These are phyloP conservation scores for Hanseniaspora singularis DNA, from an alignment of 805 yeast genomes.

Conservation along the genomic window DNA sequence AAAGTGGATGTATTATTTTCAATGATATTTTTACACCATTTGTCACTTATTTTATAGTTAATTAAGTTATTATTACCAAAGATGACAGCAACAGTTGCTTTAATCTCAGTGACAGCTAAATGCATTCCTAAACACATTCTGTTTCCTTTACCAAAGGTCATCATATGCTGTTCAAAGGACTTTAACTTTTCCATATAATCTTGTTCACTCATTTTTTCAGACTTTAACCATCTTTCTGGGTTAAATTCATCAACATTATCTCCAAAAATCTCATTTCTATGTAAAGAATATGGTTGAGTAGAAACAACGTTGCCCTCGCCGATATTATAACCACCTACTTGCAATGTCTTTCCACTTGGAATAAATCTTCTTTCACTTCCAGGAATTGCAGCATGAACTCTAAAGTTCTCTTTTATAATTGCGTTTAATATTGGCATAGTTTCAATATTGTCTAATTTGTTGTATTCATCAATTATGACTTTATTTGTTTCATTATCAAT, in stretches of 20 bases:
- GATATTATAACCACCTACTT: slow-evolving; percentile 24
- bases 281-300: slow-evolving; percentile 56
- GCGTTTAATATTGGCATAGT: slow-evolving; percentile 48
- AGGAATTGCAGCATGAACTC: slow-evolving; percentile 61
- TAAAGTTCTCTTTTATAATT: slow-evolving; percentile 45
- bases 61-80: slow-evolving; percentile 34
- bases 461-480: slow-evolving; percentile 21
- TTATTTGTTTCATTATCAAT: slow-evolving; percentile 28
- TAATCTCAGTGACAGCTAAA: slow-evolving; percentile 55
- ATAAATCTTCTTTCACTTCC: slow-evolving; percentile 58
- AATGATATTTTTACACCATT: slow-evolving; percentile 34
- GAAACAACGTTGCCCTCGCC: slow-evolving; percentile 49
- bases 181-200: slow-evolving; percentile 31
- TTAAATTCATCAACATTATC: slow-evolving; percentile 36
- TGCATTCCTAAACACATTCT: slow-evolving; percentile 68
- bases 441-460: slow-evolving; percentile 38
- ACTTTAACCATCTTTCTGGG: slow-evolving; percentile 54
- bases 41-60: slow-evolving; percentile 30
- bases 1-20: slow-evolving; percentile 19
- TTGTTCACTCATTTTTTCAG: slow-evolving; percentile 28
- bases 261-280: slow-evolving; percentile 40
- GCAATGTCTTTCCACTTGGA: slow-evolving; percentile 24
- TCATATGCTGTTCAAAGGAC: slow-evolving; percentile 41
- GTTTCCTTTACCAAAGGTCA: slow-evolving; percentile 63
- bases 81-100: slow-evolving; percentile 41